Base-by-base conservation (phyloP, 106 monocot genomes). In the Allium cepa region DNA sequence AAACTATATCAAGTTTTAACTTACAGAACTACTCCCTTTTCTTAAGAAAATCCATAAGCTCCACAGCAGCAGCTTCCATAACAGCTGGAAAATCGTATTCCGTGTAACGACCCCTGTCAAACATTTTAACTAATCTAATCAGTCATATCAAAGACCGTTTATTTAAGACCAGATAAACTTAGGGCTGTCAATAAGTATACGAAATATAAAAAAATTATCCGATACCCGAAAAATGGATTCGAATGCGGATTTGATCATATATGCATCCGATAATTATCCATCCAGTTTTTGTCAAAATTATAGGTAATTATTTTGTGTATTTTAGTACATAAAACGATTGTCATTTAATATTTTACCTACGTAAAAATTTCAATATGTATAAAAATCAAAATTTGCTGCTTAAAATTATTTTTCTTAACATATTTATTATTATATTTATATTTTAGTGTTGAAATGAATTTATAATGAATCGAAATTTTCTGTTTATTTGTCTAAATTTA, bases 51-150 rank as follows among this genome's bases (percentile, higher is more conserved):
- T 81, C 82, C 80, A 89, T 74, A 9, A 90, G 84, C 74, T 99
- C 97, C 55, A 71, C 51, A 48, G 84, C 84, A 36, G 97, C 92
- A 75, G 92, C 92, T 85, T 90, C 78, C 87, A 99, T 81, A 18
- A 99, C 89, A 9, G 71, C 69, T 7, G 82, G 69, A 76, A 99
- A 99, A 70, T 99, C 97, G 63, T 79, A 58, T 73, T 86, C 70
- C 16, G 78, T 66, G 56, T 92, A 93, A 14, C 92, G 74, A 11
- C 92, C 97, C 97, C 97, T 97, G 80, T 59, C 26, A 75, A 68
- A 75, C 0, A 75, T 47, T 50, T 26, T 16, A 77, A 26, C 9
- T 45, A 50, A 11, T 8, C 46, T 16, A 68, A 51, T 17, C 70
- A 63, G 10, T 59, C 63, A 0, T 26, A 10, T 59, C 48, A 15